phyloP scores from a whole-genome alignment of 192 early-diverging fungal genomes.

The Chytriomyces sp. region DNA sequence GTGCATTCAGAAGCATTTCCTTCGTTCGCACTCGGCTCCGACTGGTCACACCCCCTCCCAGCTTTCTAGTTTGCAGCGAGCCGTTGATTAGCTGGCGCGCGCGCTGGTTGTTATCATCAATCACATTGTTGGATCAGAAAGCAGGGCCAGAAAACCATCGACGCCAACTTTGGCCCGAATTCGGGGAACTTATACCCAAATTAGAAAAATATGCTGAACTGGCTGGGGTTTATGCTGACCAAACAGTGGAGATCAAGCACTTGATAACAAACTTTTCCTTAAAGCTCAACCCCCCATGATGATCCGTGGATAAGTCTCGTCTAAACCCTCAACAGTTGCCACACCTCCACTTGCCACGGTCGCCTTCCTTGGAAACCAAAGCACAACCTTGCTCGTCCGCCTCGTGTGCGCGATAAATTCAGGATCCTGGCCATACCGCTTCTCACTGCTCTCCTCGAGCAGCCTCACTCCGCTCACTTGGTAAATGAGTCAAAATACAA shows the following conservation, averaged over 20 bases:
- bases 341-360: not conserved
- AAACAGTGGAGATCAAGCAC: not conserved
- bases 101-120: no score
- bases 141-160: no score
- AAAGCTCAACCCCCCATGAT: not conserved
- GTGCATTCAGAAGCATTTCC: no score
- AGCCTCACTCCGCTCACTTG: constrained; percentile 45
- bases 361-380: constrained; percentile 44
- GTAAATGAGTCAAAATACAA: constrained; percentile 49
- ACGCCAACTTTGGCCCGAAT: no score
- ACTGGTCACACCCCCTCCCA: no score
- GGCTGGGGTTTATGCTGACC: not conserved
- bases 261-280: not conserved
- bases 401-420: constrained; percentile 46
- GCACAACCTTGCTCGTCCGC: constrained; percentile 45
- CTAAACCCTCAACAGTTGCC: not conserved
- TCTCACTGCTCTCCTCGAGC: constrained; percentile 38
- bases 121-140: no score
- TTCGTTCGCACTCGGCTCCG: no score
- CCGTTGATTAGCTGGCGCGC: not conserved
- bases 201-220: not conserved
- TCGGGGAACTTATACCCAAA: not conserved
- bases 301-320: not conserved
- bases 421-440: constrained; percentile 44
- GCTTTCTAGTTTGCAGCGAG: not conserved